These are phyloP conservation scores for Globisporangium takayamanum DNA, from an alignment of 352 stramenopile genomes.

Conservation along the genomic window DNA sequence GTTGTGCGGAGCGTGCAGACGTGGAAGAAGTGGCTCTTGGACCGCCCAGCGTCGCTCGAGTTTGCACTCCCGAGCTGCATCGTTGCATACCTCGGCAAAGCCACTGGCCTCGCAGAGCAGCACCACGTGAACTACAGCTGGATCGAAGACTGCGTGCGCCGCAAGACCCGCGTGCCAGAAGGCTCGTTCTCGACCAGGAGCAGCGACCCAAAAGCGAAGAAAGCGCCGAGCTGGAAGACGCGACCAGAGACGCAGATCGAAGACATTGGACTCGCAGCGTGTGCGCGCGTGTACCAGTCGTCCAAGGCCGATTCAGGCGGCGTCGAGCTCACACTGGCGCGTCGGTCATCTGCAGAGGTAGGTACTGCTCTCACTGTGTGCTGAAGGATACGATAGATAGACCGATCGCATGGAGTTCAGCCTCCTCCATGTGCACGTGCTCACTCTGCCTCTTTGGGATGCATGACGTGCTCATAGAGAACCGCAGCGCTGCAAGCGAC, in stretches of 20 bases:
- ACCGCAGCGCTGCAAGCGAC: constrained; percentile 44
- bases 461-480: constrained; percentile 20
- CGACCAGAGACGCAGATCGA: constrained; percentile 41
- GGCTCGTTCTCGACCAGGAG: constrained; percentile 26
- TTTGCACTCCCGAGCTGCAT: constrained; percentile 55
- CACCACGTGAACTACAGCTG: constrained; percentile 69
- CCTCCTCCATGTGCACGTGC: not conserved
- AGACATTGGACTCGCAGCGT: constrained; percentile 37
- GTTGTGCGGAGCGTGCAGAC: constrained; percentile 27
- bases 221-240: constrained; percentile 38
- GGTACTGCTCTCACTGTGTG: not conserved
- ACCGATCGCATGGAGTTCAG: not conserved
- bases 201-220: constrained; percentile 3
- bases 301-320: constrained; percentile 22
- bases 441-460: not conserved
- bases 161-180: constrained; percentile 50
- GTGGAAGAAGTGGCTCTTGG: constrained; percentile 39
- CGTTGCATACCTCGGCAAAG: constrained; percentile 45
- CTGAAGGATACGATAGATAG: not conserved
- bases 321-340: constrained; percentile 43
- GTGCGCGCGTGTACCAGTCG: constrained; percentile 38
- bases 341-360: constrained; percentile 42
- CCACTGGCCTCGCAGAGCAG: constrained; percentile 40
- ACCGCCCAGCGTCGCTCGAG: constrained; percentile 22
- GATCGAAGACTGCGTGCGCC: constrained; percentile 74